phyloP scores from a whole-genome alignment of 176 grass and related monocot genomes.

The Bromus sterilis region DNA sequence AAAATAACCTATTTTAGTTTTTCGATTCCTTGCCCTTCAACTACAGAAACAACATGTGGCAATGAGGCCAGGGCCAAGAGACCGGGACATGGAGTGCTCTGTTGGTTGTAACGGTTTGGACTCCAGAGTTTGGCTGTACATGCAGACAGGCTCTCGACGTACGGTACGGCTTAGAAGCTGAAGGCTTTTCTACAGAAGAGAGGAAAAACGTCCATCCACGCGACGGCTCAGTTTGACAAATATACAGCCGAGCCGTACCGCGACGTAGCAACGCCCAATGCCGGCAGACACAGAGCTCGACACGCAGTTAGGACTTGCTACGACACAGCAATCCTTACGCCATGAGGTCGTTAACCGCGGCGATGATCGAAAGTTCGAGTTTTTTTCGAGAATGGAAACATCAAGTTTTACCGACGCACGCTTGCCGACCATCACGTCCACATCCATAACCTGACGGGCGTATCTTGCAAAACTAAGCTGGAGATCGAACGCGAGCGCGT shows the following conservation, averaged over 20 bases:
- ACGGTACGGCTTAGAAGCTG: neutral
- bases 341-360: neutral
- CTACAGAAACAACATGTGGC: neutral
- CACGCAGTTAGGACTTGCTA: neutral
- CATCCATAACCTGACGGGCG: neutral
- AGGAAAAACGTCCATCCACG: neutral
- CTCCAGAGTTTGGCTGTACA: neutral
- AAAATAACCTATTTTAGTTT: neutral
- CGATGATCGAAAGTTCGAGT: too few relatives aligned
- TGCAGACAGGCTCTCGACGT: neutral
- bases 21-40: neutral
- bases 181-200: neutral
- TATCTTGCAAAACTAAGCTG: conserved; percentile 1
- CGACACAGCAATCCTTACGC: neutral
- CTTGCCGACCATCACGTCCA: conserved; percentile 17
- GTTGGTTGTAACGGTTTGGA: neutral
- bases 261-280: neutral
- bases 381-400: too few relatives aligned
- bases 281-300: neutral
- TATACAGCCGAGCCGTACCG: neutral
- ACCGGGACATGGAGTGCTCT: neutral
- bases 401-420: neutral
- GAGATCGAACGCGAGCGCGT: neutral
- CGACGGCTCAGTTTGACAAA: neutral
- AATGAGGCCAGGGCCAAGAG: neutral